Evolutionary conservation across 2,329 filamentous ascomycete genomes (phyloP).

Genomic region (Clonostachys rosea): DNA sequence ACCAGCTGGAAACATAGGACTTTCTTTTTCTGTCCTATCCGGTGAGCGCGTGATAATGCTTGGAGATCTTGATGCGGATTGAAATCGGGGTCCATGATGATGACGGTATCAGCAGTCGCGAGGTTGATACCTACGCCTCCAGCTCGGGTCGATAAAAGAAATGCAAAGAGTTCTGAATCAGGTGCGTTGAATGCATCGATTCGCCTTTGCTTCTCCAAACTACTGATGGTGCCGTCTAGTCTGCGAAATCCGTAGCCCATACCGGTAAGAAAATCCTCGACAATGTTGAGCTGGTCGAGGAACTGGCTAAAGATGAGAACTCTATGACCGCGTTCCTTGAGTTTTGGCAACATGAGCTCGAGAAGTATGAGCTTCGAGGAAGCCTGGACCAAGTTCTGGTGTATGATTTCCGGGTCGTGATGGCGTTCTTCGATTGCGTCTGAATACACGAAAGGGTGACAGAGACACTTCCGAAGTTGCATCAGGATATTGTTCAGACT

Average conservation of each 20-base stretch:
- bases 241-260: conserved; percentile 71
- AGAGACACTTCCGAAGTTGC: conserved; percentile 90
- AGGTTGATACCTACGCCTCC: conserved; percentile 97
- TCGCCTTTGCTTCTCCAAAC: conserved; percentile 84
- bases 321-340: conserved; percentile 79
- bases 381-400: conserved; percentile 84
- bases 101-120: conserved; percentile 94
- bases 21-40: conserved; percentile 94
- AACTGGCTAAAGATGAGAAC: conserved; percentile 97
- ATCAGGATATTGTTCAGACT: conserved; percentile 92
- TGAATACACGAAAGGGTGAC: conserved; percentile 95
- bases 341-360: conserved; percentile 79
- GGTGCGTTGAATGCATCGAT: conserved; percentile 93
- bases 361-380: conserved; percentile 85
- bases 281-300: conserved; percentile 77
- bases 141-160: conserved; percentile 88
- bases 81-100: conserved; percentile 95
- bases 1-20: conserved; percentile 94
- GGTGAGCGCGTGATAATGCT: conserved; percentile 87
- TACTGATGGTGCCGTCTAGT: conserved; percentile 78
- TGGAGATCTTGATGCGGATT: conserved; percentile 98
- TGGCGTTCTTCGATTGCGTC: conserved; percentile 81
- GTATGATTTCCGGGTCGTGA: conserved; percentile 54
- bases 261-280: conserved; percentile 86
- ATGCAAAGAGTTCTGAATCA: conserved; percentile 78